Percentiles rank a stretch among this genome's conserved stretches.
Evolutionary conservation across 1,284 basidiomycete genomes (phyloP).

Genomic region (Cryptococcus sp.): DNA sequence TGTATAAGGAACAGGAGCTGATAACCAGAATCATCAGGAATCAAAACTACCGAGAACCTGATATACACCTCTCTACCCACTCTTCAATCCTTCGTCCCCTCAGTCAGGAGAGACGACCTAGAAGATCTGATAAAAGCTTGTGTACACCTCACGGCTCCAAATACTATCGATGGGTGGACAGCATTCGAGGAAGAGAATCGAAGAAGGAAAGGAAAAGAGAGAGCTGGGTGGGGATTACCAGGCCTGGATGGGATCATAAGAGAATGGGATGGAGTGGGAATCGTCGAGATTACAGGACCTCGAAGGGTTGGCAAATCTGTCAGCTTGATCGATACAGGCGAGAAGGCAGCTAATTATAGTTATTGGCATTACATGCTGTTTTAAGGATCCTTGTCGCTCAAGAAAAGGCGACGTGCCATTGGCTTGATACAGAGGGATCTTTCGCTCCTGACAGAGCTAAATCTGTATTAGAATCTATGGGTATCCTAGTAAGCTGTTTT

Average conservation of each 20-base stretch:
- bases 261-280: conserved; percentile 28
- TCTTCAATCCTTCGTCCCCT: conserved; percentile 13
- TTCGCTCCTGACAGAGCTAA: conserved; percentile 36
- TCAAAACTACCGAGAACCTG: conserved; percentile 41
- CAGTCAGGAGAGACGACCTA: conserved; percentile 10
- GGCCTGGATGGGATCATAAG: conserved; percentile 28
- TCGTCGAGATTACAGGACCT: conserved; percentile 39
- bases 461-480: conserved; percentile 21
- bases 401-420: conserved; percentile 23
- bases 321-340: conserved; percentile 11
- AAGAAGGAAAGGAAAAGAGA: conserved; percentile 18
- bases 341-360: conserved; percentile 12
- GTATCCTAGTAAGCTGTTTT: conserved; percentile 23
- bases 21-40: conserved; percentile 15
- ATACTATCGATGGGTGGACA: conserved; percentile 1
- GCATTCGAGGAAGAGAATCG: background rate
- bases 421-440: conserved; percentile 44
- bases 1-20: background rate
- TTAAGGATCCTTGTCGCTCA: conserved; percentile 29
- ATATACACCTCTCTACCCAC: conserved; percentile 22
- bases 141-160: conserved; percentile 12
- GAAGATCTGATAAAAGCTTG: conserved; percentile 21
- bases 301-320: conserved; percentile 41
- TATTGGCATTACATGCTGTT: conserved; percentile 38
- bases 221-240: conserved; percentile 25